A percentile compares a stretch with the other conserved stretches of the same genome.
Evolutionary conservation across 2,329 filamentous ascomycete genomes (phyloP).

Genomic region (Chlorencoelia australis): DNA sequence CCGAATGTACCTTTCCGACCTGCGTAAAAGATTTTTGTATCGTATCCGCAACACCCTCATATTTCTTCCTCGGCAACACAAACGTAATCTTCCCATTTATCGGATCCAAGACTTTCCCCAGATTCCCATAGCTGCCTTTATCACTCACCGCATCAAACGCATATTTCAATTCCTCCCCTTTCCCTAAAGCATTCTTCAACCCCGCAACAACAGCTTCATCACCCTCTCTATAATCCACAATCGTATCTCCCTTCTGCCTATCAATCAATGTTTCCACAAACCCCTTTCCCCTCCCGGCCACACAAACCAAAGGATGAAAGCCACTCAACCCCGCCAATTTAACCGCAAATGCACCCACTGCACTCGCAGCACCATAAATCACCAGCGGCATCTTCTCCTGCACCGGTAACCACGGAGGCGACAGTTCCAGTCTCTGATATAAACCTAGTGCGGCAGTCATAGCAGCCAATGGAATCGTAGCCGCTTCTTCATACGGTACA

Average conservation of each 20-base stretch:
- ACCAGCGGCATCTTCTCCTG: constrained; percentile 25
- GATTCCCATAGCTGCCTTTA: not conserved
- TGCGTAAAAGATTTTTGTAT: too few relatives aligned
- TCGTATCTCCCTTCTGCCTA: constrained; percentile 36
- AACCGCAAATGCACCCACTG: constrained; percentile 45
- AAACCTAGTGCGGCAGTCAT: constrained; percentile 44
- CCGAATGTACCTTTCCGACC: too few relatives aligned
- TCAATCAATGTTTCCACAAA: constrained; percentile 40
- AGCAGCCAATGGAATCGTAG: constrained; percentile 45
- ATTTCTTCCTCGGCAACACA: too few relatives aligned
- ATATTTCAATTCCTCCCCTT: not conserved
- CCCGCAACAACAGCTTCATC: constrained; percentile 26
- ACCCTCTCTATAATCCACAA: constrained; percentile 45
- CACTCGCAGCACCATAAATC: constrained; percentile 40
- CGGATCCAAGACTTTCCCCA: too few relatives aligned
- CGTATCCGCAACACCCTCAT: too few relatives aligned
- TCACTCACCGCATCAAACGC: constrained; percentile 5
- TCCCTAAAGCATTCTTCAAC: not conserved
- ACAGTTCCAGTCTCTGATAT: constrained; percentile 36
- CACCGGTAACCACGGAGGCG: constrained; percentile 37
- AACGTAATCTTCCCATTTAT: too few relatives aligned
- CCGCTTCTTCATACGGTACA: constrained; percentile 32
- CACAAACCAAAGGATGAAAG: constrained; percentile 47
- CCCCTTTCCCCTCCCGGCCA: constrained; percentile 38
- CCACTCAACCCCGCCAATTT: constrained; percentile 35